Evolutionary conservation across 768 basidiomycete genomes (phyloP).

Genomic region (Mycena alexandri): DNA sequence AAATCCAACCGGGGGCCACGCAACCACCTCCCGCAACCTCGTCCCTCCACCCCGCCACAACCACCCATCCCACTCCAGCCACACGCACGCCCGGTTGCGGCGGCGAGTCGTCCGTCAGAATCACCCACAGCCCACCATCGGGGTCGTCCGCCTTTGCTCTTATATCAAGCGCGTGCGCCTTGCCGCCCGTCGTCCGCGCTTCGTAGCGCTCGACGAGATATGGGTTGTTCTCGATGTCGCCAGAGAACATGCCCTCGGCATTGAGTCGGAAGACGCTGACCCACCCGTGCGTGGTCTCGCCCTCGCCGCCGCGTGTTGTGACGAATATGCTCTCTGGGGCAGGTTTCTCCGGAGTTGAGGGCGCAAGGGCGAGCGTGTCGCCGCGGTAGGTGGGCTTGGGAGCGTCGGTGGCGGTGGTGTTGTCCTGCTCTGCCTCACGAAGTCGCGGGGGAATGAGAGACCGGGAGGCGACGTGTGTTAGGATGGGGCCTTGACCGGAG

Average conservation of each 20-base stretch:
- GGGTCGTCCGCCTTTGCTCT: conserved; percentile 45
- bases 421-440: conserved; percentile 12
- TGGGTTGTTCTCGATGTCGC: conserved; percentile 33
- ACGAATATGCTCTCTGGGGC: conserved; percentile 57
- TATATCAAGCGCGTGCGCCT: conserved; percentile 65
- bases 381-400: conserved; percentile 38
- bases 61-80: conserved; percentile 65
- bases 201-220: conserved; percentile 53
- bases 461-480: conserved; percentile 41
- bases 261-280: conserved; percentile 58
- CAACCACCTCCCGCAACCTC: conserved; percentile 51
- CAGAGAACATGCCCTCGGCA: conserved; percentile 50
- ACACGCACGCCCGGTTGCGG: conserved; percentile 55
- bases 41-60: conserved; percentile 47
- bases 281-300: conserved; percentile 54
- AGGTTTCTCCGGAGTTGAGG: conserved; percentile 51
- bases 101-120: conserved; percentile 63
- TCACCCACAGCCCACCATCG: conserved; percentile 57
- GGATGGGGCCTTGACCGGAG: conserved; percentile 18
- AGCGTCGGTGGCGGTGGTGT: no score
- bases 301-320: conserved; percentile 60
- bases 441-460: conserved; percentile 43
- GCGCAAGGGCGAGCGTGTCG: conserved; percentile 48
- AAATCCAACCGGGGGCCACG: conserved; percentile 52
- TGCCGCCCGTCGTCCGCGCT: conserved; percentile 63